phyloP scores from a whole-genome alignment of 1,139 yeast species.

The Kluyveromyces marxianus region DNA sequence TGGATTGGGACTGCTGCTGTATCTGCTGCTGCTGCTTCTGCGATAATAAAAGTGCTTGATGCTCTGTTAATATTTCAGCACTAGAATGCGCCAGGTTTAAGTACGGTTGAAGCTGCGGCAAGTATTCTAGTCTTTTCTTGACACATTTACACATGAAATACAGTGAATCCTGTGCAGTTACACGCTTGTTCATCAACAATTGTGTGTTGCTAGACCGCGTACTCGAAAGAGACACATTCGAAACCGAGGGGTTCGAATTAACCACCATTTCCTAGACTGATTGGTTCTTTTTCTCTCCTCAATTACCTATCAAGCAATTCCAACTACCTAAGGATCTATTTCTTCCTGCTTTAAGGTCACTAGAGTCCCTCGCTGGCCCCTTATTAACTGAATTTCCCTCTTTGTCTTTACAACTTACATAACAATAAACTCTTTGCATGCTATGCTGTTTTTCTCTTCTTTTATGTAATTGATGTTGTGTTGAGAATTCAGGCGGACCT shows the following conservation, averaged over 20 bases:
- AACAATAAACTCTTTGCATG: too few relatives aligned
- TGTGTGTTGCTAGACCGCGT: slow-evolving; percentile 30
- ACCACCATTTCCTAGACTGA: not conserved
- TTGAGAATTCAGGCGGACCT: too few relatives aligned
- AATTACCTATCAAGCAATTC: too few relatives aligned
- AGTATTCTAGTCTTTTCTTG: slow-evolving; percentile 48
- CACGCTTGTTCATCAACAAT: slow-evolving; percentile 52
- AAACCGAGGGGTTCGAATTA: slow-evolving; percentile 7
- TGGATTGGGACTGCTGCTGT: slow-evolving; percentile 22
- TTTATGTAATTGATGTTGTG: too few relatives aligned
- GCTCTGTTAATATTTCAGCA: slow-evolving; percentile 67
- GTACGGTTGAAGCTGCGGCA: slow-evolving; percentile 70
- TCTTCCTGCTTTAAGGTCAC: too few relatives aligned
- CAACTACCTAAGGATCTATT: too few relatives aligned
- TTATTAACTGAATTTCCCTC: too few relatives aligned
- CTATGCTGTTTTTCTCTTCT: too few relatives aligned
- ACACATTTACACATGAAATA: slow-evolving; percentile 63
- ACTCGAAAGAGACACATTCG: slow-evolving; percentile 33
- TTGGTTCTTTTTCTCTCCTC: too few relatives aligned
- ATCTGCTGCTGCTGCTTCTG: slow-evolving; percentile 31
- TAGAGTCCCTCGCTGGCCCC: too few relatives aligned
- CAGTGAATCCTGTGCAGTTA: slow-evolving; percentile 62
- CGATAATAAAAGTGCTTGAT: slow-evolving; percentile 58
- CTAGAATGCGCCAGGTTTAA: slow-evolving; percentile 49
- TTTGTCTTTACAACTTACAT: too few relatives aligned